Base-by-base conservation (phyloP, 176 grass and related monocot genomes). In the Elaeis guineensis region DNA sequence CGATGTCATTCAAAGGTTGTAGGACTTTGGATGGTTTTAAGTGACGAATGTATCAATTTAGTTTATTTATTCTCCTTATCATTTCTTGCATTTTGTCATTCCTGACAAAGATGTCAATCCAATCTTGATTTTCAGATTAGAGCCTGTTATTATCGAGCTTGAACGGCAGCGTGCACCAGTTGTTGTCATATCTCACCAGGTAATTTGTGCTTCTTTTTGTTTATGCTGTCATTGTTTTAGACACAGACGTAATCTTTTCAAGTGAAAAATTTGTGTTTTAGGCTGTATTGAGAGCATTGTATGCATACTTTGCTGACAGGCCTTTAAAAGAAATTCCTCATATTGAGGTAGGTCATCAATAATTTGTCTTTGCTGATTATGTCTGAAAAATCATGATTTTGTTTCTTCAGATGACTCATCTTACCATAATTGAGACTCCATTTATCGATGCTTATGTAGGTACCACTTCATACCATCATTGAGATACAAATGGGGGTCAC, bases 131-230 rank as follows among this genome's bases (percentile, higher is more conserved):
- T 78, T 55, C 69, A 97, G 93, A 73, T 73, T 92, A 22, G 93
- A 97, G 69, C 81, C 93, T 67, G 93, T 97, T 54, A 97, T 97
- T 62, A 91, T 91, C 76, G 93, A 97, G 69, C 87, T 97, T 63
- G 87, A 97, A 81, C 63, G 87, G 39, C 93, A 97, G 66, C 93
- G 81, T 76, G 79, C 93, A 35, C 87, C 93, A 63, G 93, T 97
- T 30, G 93, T 97, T n/a, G 93, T 97, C 63, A 85, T 97, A 89
- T 75, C 93, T 86, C 93, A 97, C 73, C 93, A 97, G 81, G 93
- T 97, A 91, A 66, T 61, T 19, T 50, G 23, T 24, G 25, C 54
- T 74, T 52, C 69, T 55, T 17, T 12, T 64, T 74, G 8, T 78
- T 32, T 64, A 49, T 63, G 16, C 19, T 20, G 50, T 49, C 52